Base-by-base conservation (phyloP, 2,329 filamentous ascomycete species). In the Microdochium trichocladiopsis region DNA sequence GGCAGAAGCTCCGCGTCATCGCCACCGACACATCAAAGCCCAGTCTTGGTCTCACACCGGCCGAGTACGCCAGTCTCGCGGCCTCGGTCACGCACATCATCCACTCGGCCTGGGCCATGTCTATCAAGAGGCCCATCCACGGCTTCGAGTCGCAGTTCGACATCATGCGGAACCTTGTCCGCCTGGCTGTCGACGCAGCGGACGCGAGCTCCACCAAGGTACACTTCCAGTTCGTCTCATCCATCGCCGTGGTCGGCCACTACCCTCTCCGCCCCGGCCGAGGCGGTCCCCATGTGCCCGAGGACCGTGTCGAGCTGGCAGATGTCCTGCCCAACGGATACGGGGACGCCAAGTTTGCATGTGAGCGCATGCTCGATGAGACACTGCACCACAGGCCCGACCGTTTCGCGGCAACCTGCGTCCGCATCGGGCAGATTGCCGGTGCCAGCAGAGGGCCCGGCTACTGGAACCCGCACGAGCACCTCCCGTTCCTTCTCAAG, bases 381-480 rank as follows among this genome's bases (percentile, higher is more conserved):
- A 80, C 78, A 1, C 60, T 79, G 3, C 70, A 72, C 51, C 58
- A 63, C n/a, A 61, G 73, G 54, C 70, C 71, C 0, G 52, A 66
- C 1, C 62, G 56, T 1, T 78, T 81, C 63, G 69, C 67, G 16
- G 55, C 72, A 0, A 73, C 70, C 64, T 62, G 61, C 0, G 71
- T 76, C 1, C 69, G 79, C 0, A 64, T 72, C 0, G 80, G 75
- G 0, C 80, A 83, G 59, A 76, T 83, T 41, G 68, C 78, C 1
- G 80, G 80, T 0, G 76, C 72, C 0, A 70, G 58, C 2, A 66
- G 52, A 0, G 37, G 16, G 16, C 79, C 64, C 51, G 79, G 78
- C 0, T 75, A 73, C 57, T 83, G 79, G 80, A 83, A 82, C 55
- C 63, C 71, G 0, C 66, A 69, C 25, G 77, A 82, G 57, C 75